These are phyloP conservation scores for Syzygium aromaticum DNA, from an alignment of 345 rosid species.

Conservation along the genomic window DNA sequence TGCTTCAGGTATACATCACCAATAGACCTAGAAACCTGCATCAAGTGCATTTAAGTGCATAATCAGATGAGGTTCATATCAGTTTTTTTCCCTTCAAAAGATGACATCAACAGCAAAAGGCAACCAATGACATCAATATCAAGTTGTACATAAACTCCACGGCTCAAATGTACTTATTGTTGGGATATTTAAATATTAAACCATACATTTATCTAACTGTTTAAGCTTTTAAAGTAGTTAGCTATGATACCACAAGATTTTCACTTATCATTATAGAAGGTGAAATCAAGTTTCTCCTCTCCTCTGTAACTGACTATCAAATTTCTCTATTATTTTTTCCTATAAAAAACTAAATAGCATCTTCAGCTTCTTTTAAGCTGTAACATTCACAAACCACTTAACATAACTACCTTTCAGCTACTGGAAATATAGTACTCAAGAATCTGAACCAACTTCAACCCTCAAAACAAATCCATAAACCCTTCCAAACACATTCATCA, in stretches of 20 bases:
- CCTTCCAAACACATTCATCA: not conserved
- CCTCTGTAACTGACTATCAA: not conserved
- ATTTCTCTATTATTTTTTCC: not conserved
- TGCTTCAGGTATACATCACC: slow-evolving; percentile 87
- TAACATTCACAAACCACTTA: not conserved
- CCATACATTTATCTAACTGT: not conserved
- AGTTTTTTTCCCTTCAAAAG: not conserved
- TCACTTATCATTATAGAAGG: not conserved
- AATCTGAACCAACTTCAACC: not conserved
- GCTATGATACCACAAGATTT: not conserved
- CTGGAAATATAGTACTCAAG: not conserved
- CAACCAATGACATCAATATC: not conserved
- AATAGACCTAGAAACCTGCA: slow-evolving; percentile 82
- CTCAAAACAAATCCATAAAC: not conserved
- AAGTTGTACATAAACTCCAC: not conserved
- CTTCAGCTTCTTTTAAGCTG: not conserved
- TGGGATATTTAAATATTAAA: not conserved
- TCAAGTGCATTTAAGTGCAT: not conserved
- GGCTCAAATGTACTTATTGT: not conserved
- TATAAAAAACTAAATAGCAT: not conserved
- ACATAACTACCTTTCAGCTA: not conserved
- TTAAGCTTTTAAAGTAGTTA: not conserved
- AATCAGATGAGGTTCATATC: not conserved
- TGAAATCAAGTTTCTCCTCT: not conserved
- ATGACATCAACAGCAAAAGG: not conserved